Percentiles rank a stretch among this genome's conserved stretches.
phyloP scores from a whole-genome alignment of 768 basidiomycete species.

The Mycena haematopus region DNA sequence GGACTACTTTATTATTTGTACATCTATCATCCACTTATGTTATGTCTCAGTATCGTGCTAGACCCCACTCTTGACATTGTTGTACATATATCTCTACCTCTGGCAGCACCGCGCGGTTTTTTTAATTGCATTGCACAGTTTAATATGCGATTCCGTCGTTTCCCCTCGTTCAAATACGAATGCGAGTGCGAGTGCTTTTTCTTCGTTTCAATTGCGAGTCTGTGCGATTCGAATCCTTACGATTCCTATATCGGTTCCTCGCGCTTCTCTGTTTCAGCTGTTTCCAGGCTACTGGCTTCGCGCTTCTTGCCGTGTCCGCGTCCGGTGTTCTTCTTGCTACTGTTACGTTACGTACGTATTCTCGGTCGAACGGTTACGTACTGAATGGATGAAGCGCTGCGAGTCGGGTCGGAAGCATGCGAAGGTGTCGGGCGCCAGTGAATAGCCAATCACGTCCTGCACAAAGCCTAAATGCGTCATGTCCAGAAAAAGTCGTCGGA shows the following conservation, averaged over 20 bases:
- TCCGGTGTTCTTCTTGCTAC: background rate
- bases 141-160: no score
- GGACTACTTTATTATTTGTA: background rate
- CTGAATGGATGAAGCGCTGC: no score
- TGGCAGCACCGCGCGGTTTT: background rate
- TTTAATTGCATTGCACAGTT: background rate
- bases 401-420: background rate
- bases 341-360: background rate
- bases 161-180: no score
- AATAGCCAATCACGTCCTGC: conserved; percentile 3
- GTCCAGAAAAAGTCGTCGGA: no score
- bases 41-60: background rate
- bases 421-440: background rate
- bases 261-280: background rate
- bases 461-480: background rate
- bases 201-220: no score
- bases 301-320: background rate
- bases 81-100: background rate
- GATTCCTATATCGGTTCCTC: background rate
- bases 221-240: background rate
- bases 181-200: no score
- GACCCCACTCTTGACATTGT: background rate
- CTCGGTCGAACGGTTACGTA: background rate
- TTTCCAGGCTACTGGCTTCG: background rate
- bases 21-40: no score